Percentiles rank a stretch among this genome's conserved stretches.
Conservation (phyloP, 129 eudicot species). For the Kitagawia praeruptora region DNA sequence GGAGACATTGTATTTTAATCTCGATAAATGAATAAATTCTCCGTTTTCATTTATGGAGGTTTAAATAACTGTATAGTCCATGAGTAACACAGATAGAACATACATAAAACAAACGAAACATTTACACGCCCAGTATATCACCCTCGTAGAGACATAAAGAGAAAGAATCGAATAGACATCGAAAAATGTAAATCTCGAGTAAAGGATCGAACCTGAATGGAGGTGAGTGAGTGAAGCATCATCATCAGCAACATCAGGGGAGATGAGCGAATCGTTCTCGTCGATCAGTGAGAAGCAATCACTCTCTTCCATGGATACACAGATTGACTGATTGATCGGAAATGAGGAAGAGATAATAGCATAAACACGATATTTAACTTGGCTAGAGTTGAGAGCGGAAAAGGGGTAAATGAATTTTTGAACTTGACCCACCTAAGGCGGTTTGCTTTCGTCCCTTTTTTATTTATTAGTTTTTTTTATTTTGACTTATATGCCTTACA, state of each 20-base stretch:
- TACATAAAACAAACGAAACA: neutral
- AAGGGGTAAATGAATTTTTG: neutral
- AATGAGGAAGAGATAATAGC: neutral
- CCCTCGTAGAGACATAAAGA: neutral
- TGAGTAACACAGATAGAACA: no score
- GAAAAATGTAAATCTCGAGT: neutral
- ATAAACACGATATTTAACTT: no score
- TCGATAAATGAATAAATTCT: no score
- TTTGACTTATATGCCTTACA: no score
- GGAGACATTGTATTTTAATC: no score
- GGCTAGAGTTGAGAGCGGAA: neutral
- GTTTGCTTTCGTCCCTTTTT: neutral
- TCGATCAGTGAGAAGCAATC: constrained; percentile 11
- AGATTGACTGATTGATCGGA: neutral
- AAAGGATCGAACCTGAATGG: constrained; percentile 8
- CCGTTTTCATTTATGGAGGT: no score
- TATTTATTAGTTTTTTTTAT: no score
- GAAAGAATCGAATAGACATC: no score
- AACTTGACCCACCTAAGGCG: neutral
- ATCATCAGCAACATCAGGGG: neutral
- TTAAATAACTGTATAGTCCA: neutral
- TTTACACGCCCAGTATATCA: no score
- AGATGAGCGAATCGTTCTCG: constrained; percentile 14
- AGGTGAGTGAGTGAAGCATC: neutral
- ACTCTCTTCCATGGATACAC: constrained; percentile 1